Evolutionary conservation across 73 alveolate species (phyloP).

Genomic region (Effrenium voratum): DNA sequence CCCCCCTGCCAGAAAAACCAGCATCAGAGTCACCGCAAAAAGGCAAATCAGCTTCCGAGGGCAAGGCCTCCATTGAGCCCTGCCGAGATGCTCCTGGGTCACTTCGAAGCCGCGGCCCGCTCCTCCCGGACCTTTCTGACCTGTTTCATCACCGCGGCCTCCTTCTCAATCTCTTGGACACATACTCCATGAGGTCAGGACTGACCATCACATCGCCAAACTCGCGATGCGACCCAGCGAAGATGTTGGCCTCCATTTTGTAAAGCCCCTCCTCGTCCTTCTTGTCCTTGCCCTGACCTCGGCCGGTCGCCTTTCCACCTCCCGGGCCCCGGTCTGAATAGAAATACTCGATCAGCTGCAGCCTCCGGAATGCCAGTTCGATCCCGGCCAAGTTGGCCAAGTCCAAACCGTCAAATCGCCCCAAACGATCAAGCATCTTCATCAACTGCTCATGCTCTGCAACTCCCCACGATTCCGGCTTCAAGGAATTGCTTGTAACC

Average conservation of each 20-base stretch:
- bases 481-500: neutral
- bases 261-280: neutral
- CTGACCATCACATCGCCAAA: constrained; percentile 26
- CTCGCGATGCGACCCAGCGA: constrained; percentile 34
- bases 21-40: too few species aligned
- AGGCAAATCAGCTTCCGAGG: neutral
- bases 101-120: constrained; percentile 41
- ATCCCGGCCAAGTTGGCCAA: constrained; percentile 37
- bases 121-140: constrained; percentile 62
- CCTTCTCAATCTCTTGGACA: constrained; percentile 36
- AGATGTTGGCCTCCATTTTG: neutral
- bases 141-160: constrained; percentile 39
- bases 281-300: neutral
- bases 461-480: constrained; percentile 44
- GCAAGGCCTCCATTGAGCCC: neutral
- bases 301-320: neutral
- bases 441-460: constrained; percentile 24
- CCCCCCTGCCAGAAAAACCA: too few species aligned
- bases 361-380: constrained; percentile 33
- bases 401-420: constrained; percentile 46
- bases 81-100: neutral
- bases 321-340: constrained; percentile 47
- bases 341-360: constrained; percentile 32
- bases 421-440: constrained; percentile 52
- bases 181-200: constrained; percentile 24